Evolutionary conservation across 192 early-diverging fungal species (phyloP).

Genomic region (Phycomyces blakesleeanus): DNA sequence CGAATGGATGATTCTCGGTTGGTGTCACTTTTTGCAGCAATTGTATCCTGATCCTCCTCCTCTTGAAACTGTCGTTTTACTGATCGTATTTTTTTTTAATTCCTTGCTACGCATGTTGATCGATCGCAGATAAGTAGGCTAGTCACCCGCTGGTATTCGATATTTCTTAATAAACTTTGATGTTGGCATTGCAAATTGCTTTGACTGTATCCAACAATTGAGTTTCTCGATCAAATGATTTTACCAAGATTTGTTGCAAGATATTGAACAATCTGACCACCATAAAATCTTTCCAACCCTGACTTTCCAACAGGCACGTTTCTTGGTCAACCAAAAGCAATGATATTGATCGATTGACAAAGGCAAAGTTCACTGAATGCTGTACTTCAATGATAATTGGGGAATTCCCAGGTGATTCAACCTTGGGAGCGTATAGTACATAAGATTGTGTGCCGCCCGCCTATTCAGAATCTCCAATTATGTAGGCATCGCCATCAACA

Average conservation of each 20-base stretch:
- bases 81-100: conserved; percentile 13
- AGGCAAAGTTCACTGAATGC: conserved; percentile 5
- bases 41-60: conserved; percentile 14
- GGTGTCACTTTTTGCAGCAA: conserved; percentile 14
- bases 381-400: conserved; percentile 19
- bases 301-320: conserved; percentile 15
- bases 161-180: conserved; percentile 11
- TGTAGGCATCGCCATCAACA: conserved; percentile 16
- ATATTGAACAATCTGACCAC: conserved; percentile 16
- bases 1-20: conserved; percentile 9
- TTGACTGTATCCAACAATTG: conserved; percentile 8
- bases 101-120: conserved; percentile 11
- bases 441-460: conserved; percentile 14
- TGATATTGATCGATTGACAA: conserved; percentile 4
- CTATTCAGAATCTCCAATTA: conserved; percentile 12
- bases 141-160: conserved; percentile 11
- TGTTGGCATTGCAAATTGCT: conserved; percentile 9
- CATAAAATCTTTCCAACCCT: conserved; percentile 14
- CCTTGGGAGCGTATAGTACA: conserved; percentile 10
- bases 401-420: conserved; percentile 3
- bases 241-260: conserved; percentile 14
- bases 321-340: conserved; percentile 16
- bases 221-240: conserved; percentile 13
- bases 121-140: conserved; percentile 9
- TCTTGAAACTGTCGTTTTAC: conserved; percentile 19